These are phyloP conservation scores for Trichoderma breve DNA, from an alignment of 2,329 filamentous ascomycete species.

Conservation along the genomic window DNA sequence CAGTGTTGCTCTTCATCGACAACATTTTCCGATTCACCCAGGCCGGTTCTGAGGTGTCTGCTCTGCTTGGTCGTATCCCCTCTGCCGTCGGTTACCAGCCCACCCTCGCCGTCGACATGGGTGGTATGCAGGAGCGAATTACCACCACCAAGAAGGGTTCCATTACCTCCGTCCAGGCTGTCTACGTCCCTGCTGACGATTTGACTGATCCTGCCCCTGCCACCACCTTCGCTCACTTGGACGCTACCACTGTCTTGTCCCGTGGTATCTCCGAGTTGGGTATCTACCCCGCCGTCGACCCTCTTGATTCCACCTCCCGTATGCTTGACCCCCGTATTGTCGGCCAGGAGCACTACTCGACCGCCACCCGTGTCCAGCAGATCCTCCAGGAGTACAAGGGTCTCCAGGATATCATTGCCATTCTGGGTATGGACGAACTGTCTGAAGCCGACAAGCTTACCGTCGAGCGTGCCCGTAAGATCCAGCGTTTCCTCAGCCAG, in stretches of 20 bases:
- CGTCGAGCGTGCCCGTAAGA: constrained; percentile 99
- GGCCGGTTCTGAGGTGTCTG: constrained; percentile 99
- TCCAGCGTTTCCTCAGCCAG: constrained; percentile 99
- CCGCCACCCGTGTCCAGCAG: constrained; percentile 92
- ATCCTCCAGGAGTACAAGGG: constrained; percentile 99
- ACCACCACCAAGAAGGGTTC: constrained; percentile 99
- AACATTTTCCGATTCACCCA: constrained; percentile 99
- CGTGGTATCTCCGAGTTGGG: constrained; percentile 99
- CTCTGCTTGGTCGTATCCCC: constrained; percentile 97
- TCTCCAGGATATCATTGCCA: constrained; percentile 99
- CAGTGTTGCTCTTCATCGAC: constrained; percentile 98
- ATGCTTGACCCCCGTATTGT: constrained; percentile 99
- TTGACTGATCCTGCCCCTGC: constrained; percentile 99
- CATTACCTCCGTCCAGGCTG: constrained; percentile 99
- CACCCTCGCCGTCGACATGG: constrained; percentile 98
- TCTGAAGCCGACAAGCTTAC: constrained; percentile 99
- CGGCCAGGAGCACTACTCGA: constrained; percentile 96
- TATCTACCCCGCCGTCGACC: constrained; percentile 99
- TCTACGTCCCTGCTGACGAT: constrained; percentile 99
- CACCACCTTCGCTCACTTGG: constrained; percentile 99
- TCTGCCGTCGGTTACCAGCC: constrained; percentile 99
- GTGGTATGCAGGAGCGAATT: constrained; percentile 99
- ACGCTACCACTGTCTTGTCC: constrained; percentile 99
- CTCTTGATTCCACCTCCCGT: constrained; percentile 98
- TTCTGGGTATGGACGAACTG: constrained; percentile 99